Conservation (phyloP, 305 asterid genomes). For the Vinca major region DNA sequence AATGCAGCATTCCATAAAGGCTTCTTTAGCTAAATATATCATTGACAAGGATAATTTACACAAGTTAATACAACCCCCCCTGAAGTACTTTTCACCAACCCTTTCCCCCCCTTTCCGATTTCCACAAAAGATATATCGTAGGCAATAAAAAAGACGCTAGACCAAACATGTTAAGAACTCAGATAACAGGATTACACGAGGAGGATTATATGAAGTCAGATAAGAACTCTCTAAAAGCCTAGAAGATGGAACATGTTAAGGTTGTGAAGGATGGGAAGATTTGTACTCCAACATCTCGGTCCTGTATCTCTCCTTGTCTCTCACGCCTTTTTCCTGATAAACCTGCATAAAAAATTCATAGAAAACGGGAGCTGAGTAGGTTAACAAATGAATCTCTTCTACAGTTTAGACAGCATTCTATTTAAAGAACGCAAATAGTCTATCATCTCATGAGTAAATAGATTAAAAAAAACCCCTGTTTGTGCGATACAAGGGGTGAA, state of each 20-base stretch:
- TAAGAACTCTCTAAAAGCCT: not conserved
- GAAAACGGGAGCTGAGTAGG: not conserved
- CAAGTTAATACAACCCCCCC: not conserved
- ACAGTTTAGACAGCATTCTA: no score
- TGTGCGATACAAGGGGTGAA: no score
- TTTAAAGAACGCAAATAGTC: no score
- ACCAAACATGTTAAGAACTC: not conserved
- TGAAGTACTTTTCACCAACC: not conserved
- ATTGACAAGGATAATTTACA: not conserved
- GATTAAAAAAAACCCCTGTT: no score
- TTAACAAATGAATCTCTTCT: not conserved
- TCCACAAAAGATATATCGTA: not conserved
- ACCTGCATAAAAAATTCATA: slow-evolving; percentile 44
- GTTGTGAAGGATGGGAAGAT: slow-evolving; percentile 37
- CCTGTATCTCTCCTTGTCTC: slow-evolving; percentile 81
- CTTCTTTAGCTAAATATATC: not conserved
- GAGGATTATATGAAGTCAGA: not conserved
- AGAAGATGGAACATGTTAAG: slow-evolving; percentile 13
- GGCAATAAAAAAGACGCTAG: not conserved
- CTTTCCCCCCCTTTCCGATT: not conserved
- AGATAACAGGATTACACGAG: no score
- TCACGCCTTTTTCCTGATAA: slow-evolving; percentile 77
- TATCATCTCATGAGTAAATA: no score
- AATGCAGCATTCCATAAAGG: no score
- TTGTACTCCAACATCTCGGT: slow-evolving; percentile 77